Evolutionary conservation across 768 basidiomycete genomes (phyloP), one percentile per base, ranked within the genome.

Genomic region (Mycena leptocephala): DNA sequence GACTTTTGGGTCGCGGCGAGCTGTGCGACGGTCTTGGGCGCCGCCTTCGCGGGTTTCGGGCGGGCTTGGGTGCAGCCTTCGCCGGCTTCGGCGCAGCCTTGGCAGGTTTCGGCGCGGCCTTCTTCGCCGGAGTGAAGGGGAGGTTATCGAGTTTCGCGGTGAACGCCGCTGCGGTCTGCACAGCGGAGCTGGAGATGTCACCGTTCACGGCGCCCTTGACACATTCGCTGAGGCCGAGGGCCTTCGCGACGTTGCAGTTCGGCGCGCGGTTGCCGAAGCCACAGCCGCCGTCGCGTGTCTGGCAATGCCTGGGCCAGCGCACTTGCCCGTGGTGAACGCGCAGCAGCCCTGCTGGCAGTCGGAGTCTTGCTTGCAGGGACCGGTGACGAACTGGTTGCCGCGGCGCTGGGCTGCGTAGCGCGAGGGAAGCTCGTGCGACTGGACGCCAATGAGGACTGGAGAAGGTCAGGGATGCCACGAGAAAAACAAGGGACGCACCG

Each of bases 261-360:
- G 80, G 79, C 20, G 35, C 22, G 4, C 70, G 32, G 55, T 65
- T 70, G 22, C 80, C 80, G 75, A 64, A 67, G 14, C 80, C 80
- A 71, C 80, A 81, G 14, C 80, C 80, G 58, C 80, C 80, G n/a
- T 74, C 80, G 43, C 71, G 70, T 62, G 73, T 75, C 63, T 79
- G 80, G 80, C 79, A 59, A 81, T 61, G 58, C 70, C 74, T 8
- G 79, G 63, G 41, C 79, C 80, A 10, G 80, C 80, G 59, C 80
- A 81, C 61, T 81, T 81, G 67, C 80, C 80, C 39, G 53, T 58
- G 37, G 37, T 64, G 80, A 81, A 81, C 33, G 65, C 80, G 59
- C 79, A 80, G 75, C 80, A 80, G 56, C 75, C 78, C 55, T 55
- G 78, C 56, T 53, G 78, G 72, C 80, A 80, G 46, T 80, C 78